These are phyloP conservation scores for Volvox carteri DNA, from an alignment of 163 green algal species.

Conservation along the genomic window DNA sequence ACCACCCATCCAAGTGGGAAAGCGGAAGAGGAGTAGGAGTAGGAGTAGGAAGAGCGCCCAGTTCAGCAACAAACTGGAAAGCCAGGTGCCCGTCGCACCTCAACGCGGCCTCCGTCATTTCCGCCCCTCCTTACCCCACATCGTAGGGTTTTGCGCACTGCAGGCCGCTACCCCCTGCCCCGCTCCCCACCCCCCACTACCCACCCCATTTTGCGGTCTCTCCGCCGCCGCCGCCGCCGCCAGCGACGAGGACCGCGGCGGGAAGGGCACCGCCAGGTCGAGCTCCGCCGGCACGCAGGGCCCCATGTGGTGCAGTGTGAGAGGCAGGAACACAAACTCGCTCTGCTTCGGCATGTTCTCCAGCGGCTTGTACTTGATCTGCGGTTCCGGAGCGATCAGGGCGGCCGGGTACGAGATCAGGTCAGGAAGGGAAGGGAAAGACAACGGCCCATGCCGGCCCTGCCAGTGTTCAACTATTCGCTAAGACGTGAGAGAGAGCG, in stretches of 20 bases:
- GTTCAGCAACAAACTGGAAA: neutral
- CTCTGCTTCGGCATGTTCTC: constrained; percentile 4
- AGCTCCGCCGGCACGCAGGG: constrained; percentile 5
- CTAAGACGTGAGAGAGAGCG: too few relatives aligned
- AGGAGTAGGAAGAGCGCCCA: too few relatives aligned
- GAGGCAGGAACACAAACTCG: constrained; percentile 25
- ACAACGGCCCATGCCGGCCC: neutral
- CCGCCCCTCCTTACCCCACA: too few relatives aligned
- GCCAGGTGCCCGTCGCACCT: neutral
- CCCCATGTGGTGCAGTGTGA: constrained; percentile 51
- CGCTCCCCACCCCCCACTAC: neutral
- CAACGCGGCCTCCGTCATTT: neutral
- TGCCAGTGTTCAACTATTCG: too few relatives aligned
- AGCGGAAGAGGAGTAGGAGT: too few relatives aligned
- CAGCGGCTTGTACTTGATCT: constrained; percentile 37
- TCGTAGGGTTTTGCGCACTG: neutral
- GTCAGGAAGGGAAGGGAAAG: neutral
- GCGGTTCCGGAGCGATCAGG: neutral
- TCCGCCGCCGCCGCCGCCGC: neutral
- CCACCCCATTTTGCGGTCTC: neutral
- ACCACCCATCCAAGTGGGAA: too few relatives aligned
- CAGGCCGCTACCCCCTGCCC: neutral
- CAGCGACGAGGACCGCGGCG: neutral
- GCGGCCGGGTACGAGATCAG: too few relatives aligned
- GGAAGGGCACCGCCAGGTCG: neutral